These are phyloP conservation scores for Quercus parvula DNA, from an alignment of 306 rosid genomes.

Conservation along the genomic window DNA sequence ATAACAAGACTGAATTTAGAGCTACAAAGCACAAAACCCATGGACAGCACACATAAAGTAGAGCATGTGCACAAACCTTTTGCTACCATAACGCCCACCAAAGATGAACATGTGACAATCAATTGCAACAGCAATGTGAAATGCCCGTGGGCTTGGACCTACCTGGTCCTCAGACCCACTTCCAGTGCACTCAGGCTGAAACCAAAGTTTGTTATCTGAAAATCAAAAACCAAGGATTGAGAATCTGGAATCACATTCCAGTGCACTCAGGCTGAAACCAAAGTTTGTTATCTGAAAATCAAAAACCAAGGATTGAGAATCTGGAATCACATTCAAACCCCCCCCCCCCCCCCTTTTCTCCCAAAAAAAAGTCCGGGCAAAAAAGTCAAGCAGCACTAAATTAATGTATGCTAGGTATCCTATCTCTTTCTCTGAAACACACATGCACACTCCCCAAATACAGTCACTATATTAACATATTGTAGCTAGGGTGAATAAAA, in stretches of 20 bases:
- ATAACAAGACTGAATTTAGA: neutral
- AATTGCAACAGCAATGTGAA: constrained; percentile 84
- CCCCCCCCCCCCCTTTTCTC: too few relatives aligned
- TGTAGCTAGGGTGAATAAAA: neutral
- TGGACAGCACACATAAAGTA: neutral
- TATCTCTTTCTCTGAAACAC: neutral
- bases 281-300: constrained; percentile 58
- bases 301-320: constrained; percentile 9
- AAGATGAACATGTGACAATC: constrained; percentile 96
- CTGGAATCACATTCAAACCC: neutral
- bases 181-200: constrained; percentile 90
- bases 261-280: constrained; percentile 96
- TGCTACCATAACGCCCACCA: constrained; percentile 87
- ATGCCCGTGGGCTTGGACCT: constrained; percentile 89
- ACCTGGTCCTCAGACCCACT: constrained; percentile 74
- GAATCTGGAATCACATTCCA: constrained; percentile 14
- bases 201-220: constrained; percentile 79
- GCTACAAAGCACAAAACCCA: neutral
- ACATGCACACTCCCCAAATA: neutral
- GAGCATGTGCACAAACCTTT: constrained; percentile 45
- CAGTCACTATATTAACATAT: neutral
- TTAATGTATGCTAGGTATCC: too few relatives aligned
- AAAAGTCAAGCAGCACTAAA: neutral
- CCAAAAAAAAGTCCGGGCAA: too few relatives aligned
- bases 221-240: constrained; percentile 12